Conservation (phyloP, 140 eudicot genomes). For the Oenanthe javanica region DNA sequence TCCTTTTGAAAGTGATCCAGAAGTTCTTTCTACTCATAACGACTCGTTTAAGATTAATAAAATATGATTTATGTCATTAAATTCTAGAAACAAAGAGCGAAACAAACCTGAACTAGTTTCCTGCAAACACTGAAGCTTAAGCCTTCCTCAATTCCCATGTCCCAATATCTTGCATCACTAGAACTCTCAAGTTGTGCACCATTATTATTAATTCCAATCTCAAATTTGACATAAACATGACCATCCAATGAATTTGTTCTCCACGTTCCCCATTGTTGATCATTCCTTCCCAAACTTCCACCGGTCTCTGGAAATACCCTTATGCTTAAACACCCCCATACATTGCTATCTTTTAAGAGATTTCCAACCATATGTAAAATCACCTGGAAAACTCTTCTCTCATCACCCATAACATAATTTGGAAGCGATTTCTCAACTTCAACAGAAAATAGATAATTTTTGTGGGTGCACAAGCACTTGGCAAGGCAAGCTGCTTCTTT, state of each 20-base stretch:
- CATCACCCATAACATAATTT: conserved; percentile 69
- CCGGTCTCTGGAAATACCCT: conserved; percentile 37
- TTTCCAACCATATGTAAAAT: conserved; percentile 74
- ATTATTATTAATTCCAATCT: conserved; percentile 34
- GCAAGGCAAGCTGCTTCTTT: conserved; percentile 57
- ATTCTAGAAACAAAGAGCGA: neutral
- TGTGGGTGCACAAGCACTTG: conserved; percentile 48
- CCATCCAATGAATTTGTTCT: conserved; percentile 43
- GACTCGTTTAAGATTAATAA: neutral
- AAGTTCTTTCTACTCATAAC: neutral
- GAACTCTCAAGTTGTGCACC: conserved; percentile 23
- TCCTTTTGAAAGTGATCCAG: neutral
- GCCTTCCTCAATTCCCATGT: conserved; percentile 44
- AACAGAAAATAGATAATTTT: conserved; percentile 30
- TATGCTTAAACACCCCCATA: conserved; percentile 47
- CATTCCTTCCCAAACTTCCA: conserved; percentile 49
- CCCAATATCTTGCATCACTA: conserved; percentile 29
- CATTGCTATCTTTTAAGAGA: conserved; percentile 38
- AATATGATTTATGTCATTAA: neutral
- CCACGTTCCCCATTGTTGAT: conserved; percentile 59
- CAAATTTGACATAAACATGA: conserved; percentile 38
- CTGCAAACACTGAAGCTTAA: conserved; percentile 61
- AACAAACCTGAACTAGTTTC: conserved; percentile 63
- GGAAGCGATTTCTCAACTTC: conserved; percentile 59
- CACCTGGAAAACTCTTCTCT: conserved; percentile 62